Evolutionary conservation across 2,329 filamentous ascomycete species (phyloP).

Genomic region (Epichloe gansuensis): DNA sequence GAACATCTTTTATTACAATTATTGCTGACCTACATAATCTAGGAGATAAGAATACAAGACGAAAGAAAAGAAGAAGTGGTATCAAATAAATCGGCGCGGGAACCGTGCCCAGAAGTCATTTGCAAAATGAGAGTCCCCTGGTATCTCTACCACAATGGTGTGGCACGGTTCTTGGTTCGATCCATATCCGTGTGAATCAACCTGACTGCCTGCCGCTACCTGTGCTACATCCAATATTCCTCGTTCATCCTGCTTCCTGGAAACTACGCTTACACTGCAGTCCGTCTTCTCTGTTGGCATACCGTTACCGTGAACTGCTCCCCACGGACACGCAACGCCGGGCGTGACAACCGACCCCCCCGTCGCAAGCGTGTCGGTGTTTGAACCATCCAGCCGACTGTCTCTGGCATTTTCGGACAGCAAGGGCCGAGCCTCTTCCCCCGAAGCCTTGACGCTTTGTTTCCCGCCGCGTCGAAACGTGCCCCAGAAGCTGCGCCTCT

Average conservation of each 20-base stretch:
- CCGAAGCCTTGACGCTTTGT: background rate
- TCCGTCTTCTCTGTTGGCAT: background rate
- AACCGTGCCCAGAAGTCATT: slow-evolving; percentile 2
- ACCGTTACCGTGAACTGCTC: too few relatives aligned
- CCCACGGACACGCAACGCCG: background rate
- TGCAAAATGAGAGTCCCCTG: background rate
- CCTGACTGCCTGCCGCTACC: background rate
- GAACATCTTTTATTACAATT: background rate
- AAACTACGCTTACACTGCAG: background rate
- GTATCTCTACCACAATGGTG: background rate
- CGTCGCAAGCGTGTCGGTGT: background rate
- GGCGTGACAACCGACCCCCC: background rate
- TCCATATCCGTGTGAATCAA: background rate
- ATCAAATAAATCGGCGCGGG: slow-evolving; percentile 1
- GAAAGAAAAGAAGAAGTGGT: background rate
- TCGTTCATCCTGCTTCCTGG: background rate
- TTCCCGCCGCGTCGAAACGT: background rate
- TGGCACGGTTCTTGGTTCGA: background rate
- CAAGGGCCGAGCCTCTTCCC: background rate
- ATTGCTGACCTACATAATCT: background rate
- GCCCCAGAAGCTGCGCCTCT: slow-evolving; percentile 2
- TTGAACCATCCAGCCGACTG: background rate
- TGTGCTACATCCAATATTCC: background rate
- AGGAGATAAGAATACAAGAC: background rate
- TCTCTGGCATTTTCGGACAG: background rate